Base-by-base conservation (phyloP, 2,329 filamentous ascomycete genomes). In the Boeremia exigua region DNA sequence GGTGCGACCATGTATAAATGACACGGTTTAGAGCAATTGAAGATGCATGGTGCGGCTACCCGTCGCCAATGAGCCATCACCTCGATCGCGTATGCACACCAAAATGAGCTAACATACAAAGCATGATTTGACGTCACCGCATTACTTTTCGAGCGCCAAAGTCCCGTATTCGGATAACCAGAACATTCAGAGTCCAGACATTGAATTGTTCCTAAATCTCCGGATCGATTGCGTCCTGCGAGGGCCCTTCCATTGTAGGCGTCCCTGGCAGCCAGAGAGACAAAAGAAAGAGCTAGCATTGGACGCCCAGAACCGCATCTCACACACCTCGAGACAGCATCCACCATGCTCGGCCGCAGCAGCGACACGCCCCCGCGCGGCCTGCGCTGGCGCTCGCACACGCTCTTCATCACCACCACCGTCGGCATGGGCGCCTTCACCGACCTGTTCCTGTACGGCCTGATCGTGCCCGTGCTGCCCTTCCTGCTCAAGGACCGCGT, bases 381-480 rank as follows among this genome's bases (percentile, higher is more conserved):
- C 6, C 42, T 52, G 1, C 14, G 6, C 74, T 84, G 82, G 80
- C 80, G 86, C n/a, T 86, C 84, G 10, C 84, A 81, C 48, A 83
- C 82, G 2, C 64, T 80, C 40, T 88, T 88, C 74, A 86, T 87
- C 60, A 69, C 86, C 34, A 71, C 78, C 6, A 86, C 84, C 2
- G 82, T 88, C 11, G 80, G 77, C 3, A 71, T 84, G 17, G 82
- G 81, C 38, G 77, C 84, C 2, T 86, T 85, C 63, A 83, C 82
- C 0, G 84, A 86, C 64, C 72, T 86, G 11, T 86, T 86, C 66
- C 77, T 87, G 1, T 87, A 86, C 65, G 82, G 82, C 1, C 74
- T 87, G 2, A 77, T 87, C 14, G 83, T 86, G 0, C 84, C 85
- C 0, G 80, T 86, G 8, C 71, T 86, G 1, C 84, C 84, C 0